Conservation (phyloP, 306 rosid genomes). For the Sechiopsis laciniata region DNA sequence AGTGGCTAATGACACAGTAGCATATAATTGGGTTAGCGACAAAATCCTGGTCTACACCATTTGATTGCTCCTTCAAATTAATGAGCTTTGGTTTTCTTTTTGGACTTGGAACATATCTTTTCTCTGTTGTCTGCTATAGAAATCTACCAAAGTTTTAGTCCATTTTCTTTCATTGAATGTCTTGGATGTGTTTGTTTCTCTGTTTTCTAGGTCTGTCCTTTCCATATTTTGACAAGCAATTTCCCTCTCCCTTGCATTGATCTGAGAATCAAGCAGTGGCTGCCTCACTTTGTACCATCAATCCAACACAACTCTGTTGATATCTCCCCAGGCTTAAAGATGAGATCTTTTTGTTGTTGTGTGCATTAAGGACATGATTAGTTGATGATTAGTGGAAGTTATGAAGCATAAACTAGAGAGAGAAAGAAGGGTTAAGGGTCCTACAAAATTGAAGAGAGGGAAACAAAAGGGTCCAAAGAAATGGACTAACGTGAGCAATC, state of each 20-base stretch:
- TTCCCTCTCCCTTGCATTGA: background rate
- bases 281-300: background rate
- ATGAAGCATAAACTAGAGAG: background rate
- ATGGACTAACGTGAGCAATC: constrained; percentile 58
- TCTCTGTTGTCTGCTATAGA: constrained; percentile 10
- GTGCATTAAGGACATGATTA: background rate
- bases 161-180: background rate
- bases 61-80: constrained; percentile 3
- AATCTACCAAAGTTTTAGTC: background rate
- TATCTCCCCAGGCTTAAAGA: too few relatives aligned
- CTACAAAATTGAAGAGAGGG: constrained; percentile 40
- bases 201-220: background rate
- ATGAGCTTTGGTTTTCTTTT: constrained; percentile 9
- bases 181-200: background rate
- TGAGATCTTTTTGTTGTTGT: too few relatives aligned
- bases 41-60: constrained; percentile 20
- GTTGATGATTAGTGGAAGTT: background rate
- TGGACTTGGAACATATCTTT: constrained; percentile 15
- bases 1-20: constrained; percentile 14
- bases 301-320: background rate
- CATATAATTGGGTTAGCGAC: constrained; percentile 15
- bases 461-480: constrained; percentile 53
- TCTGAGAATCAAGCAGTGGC: background rate
- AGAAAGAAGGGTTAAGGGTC: constrained; percentile 23
- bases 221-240: constrained; percentile 19